A percentile compares a stretch with the other conserved stretches of the same genome.
These are phyloP conservation scores for Beta lomatogona DNA, from an alignment of 179 eudicot genomes.

Conservation along the genomic window DNA sequence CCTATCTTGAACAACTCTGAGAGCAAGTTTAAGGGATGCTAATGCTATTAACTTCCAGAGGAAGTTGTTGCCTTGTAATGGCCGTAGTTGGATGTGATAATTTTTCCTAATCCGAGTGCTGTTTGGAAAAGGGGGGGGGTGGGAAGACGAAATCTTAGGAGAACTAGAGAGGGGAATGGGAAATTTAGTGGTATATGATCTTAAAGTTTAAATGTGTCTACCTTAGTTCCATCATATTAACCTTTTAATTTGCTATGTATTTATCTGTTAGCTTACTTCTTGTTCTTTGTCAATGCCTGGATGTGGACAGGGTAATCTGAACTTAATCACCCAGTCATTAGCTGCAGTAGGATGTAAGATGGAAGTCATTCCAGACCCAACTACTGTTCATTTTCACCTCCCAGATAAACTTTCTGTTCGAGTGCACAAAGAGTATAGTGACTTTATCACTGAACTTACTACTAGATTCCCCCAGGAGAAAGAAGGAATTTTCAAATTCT, in stretches of 20 bases:
- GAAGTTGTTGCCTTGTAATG: neutral
- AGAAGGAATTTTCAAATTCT: constrained; percentile 85
- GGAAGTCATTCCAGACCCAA: constrained; percentile 94
- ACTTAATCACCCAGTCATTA: constrained; percentile 92
- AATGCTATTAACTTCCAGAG: neutral
- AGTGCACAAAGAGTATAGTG: constrained; percentile 82
- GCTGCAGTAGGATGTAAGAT: constrained; percentile 90
- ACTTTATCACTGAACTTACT: constrained; percentile 69
- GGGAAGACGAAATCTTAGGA: neutral
- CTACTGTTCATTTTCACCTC: constrained; percentile 94
- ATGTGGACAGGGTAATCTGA: constrained; percentile 79
- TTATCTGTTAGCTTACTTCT: neutral
- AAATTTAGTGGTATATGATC: neutral
- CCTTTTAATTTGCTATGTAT: neutral
- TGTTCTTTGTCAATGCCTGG: constrained; percentile 9
- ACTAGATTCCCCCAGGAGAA: constrained; percentile 86
- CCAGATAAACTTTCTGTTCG: constrained; percentile 80
- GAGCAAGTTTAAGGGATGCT: neutral
- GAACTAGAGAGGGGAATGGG: neutral
- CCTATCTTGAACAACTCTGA: neutral
- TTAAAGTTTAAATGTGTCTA: neutral
- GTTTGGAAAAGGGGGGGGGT: neutral
- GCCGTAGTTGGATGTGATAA: constrained; percentile 2
- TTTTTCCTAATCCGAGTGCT: neutral
- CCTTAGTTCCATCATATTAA: neutral